Conservation (phyloP, 768 basidiomycete species). For the Mycena capillaripes region DNA sequence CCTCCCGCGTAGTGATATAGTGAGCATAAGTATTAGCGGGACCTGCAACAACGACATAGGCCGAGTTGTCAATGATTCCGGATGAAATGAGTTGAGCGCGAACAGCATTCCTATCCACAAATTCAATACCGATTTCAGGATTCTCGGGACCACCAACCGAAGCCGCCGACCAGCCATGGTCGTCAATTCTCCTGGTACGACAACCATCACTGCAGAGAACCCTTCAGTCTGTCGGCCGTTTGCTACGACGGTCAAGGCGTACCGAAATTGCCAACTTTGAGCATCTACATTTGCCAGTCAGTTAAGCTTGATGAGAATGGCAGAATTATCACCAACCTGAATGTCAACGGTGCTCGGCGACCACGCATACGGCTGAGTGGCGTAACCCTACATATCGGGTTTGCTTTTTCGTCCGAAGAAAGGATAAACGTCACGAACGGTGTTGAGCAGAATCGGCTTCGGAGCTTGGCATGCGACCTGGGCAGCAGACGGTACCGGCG, state of each 20-base stretch:
- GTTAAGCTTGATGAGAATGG: not conserved
- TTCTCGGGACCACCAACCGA: constrained; percentile 57
- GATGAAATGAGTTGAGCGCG: constrained; percentile 74
- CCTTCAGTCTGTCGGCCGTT: no score
- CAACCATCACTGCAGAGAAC: constrained; percentile 69
- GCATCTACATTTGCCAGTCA: constrained; percentile 54
- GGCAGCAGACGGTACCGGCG: constrained; percentile 70
- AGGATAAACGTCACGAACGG: constrained; percentile 53
- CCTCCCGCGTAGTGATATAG: constrained; percentile 70
- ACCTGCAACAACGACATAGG: constrained; percentile 78
- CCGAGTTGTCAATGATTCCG: constrained; percentile 66
- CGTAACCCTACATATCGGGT: constrained; percentile 63
- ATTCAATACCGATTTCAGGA: constrained; percentile 30
- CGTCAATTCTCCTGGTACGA: constrained; percentile 84
- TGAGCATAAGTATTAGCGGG: constrained; percentile 88
- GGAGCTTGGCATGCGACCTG: constrained; percentile 81
- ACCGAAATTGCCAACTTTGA: constrained; percentile 81
- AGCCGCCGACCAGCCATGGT: constrained; percentile 87
- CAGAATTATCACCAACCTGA: constrained; percentile 50
- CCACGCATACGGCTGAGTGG: constrained; percentile 80
- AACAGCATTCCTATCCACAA: constrained; percentile 68
- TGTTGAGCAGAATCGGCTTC: constrained; percentile 85
- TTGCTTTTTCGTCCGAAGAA: no score
- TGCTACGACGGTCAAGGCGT: constrained; percentile 33
- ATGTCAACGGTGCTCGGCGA: constrained; percentile 77